Evolutionary conservation across 176 grass and related monocot species (phyloP).

Genomic region (Carex littledalei): DNA sequence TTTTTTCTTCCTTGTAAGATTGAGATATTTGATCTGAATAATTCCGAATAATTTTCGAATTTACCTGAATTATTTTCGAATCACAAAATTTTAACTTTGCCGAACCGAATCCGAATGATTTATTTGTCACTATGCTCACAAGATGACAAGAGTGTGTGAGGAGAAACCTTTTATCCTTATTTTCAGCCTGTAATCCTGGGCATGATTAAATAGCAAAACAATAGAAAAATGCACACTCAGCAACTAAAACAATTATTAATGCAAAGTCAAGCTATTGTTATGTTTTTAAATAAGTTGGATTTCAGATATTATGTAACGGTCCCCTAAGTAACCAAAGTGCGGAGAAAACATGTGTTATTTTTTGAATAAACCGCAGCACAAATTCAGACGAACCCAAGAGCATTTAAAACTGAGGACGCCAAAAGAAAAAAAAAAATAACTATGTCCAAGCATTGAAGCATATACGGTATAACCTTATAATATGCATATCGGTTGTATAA

Average conservation of each 20-base stretch:
- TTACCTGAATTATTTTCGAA: too few relatives aligned
- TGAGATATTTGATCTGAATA: too few relatives aligned
- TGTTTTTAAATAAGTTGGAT: neutral
- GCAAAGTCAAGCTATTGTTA: constrained; percentile 16
- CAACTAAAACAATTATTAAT: constrained; percentile 6
- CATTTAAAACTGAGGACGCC: too few relatives aligned
- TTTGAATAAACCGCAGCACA: neutral
- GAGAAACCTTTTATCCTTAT: neutral
- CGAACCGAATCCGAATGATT: too few relatives aligned
- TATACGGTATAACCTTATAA: too few relatives aligned
- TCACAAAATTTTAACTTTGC: too few relatives aligned
- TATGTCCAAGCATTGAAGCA: too few relatives aligned
- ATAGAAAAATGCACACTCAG: constrained; percentile 7
- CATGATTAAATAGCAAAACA: neutral
- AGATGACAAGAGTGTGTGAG: neutral
- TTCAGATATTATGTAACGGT: neutral
- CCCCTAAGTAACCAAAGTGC: neutral
- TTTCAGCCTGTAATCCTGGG: constrained; percentile 26
- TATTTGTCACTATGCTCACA: neutral
- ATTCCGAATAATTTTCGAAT: too few relatives aligned
- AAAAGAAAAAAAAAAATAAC: too few relatives aligned
- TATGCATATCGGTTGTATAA: too few relatives aligned
- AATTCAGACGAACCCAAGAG: too few relatives aligned
- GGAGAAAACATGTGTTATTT: neutral
- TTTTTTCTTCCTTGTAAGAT: too few relatives aligned